These are phyloP conservation scores for Hericium rajendrae DNA, from an alignment of 768 basidiomycete species.

Conservation along the genomic window DNA sequence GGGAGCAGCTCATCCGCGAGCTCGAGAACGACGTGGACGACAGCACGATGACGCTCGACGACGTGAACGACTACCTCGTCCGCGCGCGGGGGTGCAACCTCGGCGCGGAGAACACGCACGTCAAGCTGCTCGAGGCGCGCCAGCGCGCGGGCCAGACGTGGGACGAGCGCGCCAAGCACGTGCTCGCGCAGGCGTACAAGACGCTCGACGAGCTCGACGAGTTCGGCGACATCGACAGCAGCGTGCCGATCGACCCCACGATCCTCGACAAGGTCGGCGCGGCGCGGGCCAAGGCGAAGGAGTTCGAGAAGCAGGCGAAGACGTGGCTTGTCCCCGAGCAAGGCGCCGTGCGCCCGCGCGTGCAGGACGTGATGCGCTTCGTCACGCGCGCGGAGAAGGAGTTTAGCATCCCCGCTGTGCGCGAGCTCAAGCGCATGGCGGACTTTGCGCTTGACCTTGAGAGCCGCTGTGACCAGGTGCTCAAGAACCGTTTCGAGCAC, in stretches of 20 bases:
- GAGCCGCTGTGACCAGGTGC: slow-evolving; percentile 60
- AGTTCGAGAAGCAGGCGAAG: slow-evolving; percentile 72
- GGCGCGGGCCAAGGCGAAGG: slow-evolving; percentile 59
- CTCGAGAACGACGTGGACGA: slow-evolving; percentile 69
- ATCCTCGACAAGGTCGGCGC: slow-evolving; percentile 58
- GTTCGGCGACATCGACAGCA: slow-evolving; percentile 53
- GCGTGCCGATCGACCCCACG: slow-evolving; percentile 60
- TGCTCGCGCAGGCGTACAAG: slow-evolving; percentile 62
- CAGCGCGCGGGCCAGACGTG: slow-evolving; percentile 64
- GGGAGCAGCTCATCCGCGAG: slow-evolving; percentile 68
- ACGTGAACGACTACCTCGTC: slow-evolving; percentile 62
- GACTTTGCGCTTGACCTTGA: slow-evolving; percentile 76
- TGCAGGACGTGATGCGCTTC: slow-evolving; percentile 60
- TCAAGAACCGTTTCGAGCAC: slow-evolving; percentile 51
- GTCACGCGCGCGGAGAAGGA: slow-evolving; percentile 68
- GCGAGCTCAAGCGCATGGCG: slow-evolving; percentile 57
- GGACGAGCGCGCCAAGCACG: slow-evolving; percentile 58
- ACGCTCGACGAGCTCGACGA: slow-evolving; percentile 71
- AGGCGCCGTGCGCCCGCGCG: slow-evolving; percentile 46
- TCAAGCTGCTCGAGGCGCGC: slow-evolving; percentile 54
- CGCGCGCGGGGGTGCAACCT: slow-evolving; percentile 66
- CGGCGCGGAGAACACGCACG: slow-evolving; percentile 50
- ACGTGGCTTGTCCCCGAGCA: slow-evolving; percentile 56
- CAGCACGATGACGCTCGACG: slow-evolving; percentile 56
- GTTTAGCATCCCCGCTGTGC: slow-evolving; percentile 57